Evolutionary conservation across 176 grass and related monocot genomes (phyloP).

Genomic region (Saccharum officinarum): DNA sequence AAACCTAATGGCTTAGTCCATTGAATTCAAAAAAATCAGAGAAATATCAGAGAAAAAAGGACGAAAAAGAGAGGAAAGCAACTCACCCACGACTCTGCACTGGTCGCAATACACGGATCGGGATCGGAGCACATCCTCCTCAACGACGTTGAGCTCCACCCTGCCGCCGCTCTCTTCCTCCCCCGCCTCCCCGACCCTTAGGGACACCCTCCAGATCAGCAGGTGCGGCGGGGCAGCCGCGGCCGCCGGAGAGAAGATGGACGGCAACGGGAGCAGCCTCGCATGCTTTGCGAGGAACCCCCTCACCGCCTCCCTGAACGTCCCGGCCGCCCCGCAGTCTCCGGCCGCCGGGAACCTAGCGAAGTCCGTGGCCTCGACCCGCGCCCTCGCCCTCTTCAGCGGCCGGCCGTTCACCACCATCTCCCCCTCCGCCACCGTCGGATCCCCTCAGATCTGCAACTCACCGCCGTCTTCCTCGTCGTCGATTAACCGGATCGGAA

Average conservation of each 20-base stretch:
- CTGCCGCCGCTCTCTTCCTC: slow-evolving; percentile 31
- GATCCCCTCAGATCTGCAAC: slow-evolving; percentile 48
- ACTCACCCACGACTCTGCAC: slow-evolving; percentile 96
- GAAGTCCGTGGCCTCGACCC: slow-evolving; percentile 59
- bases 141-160: slow-evolving; percentile 79
- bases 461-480: slow-evolving; percentile 34
- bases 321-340: slow-evolving; percentile 52
- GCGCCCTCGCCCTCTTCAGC: slow-evolving; percentile 79
- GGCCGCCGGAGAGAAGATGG: slow-evolving; percentile 59
- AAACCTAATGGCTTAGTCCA: too few species aligned
- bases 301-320: slow-evolving; percentile 78
- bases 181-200: slow-evolving; percentile 48
- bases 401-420: slow-evolving; percentile 97
- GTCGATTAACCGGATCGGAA: slow-evolving; percentile 56
- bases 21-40: background rate
- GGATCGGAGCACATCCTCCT: slow-evolving; percentile 90
- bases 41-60: background rate
- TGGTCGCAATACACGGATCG: slow-evolving; percentile 95
- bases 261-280: slow-evolving; percentile 60
- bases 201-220: slow-evolving; percentile 71
- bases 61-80: slow-evolving; percentile 36
- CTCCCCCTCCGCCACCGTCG: slow-evolving; percentile 37
- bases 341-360: slow-evolving; percentile 40
- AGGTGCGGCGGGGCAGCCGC: slow-evolving; percentile 58
- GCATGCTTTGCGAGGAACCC: slow-evolving; percentile 72